These are phyloP conservation scores for Elsinoe fawcettii DNA, from an alignment of 2,329 filamentous ascomycete genomes.

Conservation along the genomic window DNA sequence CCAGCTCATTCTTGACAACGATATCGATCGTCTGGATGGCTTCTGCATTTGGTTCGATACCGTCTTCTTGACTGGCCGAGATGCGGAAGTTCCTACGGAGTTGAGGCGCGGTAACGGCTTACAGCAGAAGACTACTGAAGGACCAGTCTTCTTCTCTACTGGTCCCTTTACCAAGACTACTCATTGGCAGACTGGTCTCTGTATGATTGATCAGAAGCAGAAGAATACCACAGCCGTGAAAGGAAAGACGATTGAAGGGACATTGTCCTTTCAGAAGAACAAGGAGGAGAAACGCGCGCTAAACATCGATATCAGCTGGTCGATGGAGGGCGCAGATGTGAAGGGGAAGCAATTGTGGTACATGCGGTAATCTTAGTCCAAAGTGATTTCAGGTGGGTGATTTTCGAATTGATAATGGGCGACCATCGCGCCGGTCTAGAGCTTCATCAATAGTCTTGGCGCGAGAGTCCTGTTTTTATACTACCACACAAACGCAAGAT, in stretches of 20 bases:
- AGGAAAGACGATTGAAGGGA: constrained; percentile 54
- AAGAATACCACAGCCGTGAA: constrained; percentile 40
- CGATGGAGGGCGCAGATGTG: constrained; percentile 23
- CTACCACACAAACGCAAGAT: not conserved
- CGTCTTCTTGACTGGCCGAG: constrained; percentile 63
- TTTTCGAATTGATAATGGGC: not conserved
- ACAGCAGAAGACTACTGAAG: constrained; percentile 48
- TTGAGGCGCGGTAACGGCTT: constrained; percentile 30
- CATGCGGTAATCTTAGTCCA: constrained; percentile 20
- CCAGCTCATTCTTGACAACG: constrained; percentile 51
- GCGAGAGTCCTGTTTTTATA: not conserved
- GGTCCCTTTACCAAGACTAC: constrained; percentile 69
- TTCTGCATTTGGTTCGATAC: constrained; percentile 92
- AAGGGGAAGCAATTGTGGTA: constrained; percentile 27
- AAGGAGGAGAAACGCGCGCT: constrained; percentile 34
- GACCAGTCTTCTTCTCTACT: constrained; percentile 79
- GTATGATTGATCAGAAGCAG: constrained; percentile 56
- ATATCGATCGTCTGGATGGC: constrained; percentile 68
- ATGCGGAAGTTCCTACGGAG: constrained; percentile 45
- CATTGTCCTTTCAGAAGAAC: constrained; percentile 20
- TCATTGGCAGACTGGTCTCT: constrained; percentile 82
- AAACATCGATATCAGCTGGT: constrained; percentile 35
- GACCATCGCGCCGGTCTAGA: not conserved
- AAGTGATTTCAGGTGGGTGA: not conserved
- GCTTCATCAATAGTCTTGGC: not conserved